A percentile compares a stretch with the other conserved stretches of the same genome.
These are phyloP conservation scores for Zangia roseola DNA, from an alignment of 768 basidiomycete genomes.

Conservation along the genomic window DNA sequence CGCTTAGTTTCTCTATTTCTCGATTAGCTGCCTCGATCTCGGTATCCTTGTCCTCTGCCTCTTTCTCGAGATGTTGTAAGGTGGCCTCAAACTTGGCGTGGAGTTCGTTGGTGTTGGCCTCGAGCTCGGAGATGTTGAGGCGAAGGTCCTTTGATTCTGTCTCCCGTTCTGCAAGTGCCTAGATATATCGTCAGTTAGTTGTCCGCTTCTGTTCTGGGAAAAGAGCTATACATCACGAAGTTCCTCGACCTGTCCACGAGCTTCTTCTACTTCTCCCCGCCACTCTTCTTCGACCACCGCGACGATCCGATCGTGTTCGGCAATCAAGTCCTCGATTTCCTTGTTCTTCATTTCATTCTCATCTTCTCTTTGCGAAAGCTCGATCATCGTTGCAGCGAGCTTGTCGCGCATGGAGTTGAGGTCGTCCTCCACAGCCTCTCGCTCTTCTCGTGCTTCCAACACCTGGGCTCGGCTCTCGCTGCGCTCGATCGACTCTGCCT, in stretches of 20 bases:
- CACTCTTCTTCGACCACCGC: slow-evolving; percentile 79
- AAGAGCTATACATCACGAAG: slow-evolving; percentile 58
- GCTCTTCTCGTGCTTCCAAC: slow-evolving; percentile 68
- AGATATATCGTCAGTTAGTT: slow-evolving; percentile 5
- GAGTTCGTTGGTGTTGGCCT: slow-evolving; percentile 66
- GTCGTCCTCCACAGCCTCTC: slow-evolving; percentile 78
- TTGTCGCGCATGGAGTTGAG: slow-evolving; percentile 72
- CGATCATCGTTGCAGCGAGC: slow-evolving; percentile 77
- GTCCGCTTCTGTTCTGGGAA: background rate
- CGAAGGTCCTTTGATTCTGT: slow-evolving; percentile 74
- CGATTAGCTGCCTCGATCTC: slow-evolving; percentile 72
- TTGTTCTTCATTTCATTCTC: slow-evolving; percentile 76
- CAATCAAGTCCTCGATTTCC: slow-evolving; percentile 77
- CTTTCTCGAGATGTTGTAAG: slow-evolving; percentile 72
- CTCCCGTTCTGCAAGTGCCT: slow-evolving; percentile 80
- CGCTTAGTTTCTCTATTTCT: slow-evolving; percentile 78
- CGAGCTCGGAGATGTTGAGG: slow-evolving; percentile 71
- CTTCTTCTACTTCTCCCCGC: slow-evolving; percentile 85
- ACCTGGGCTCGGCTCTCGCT: slow-evolving; percentile 72
- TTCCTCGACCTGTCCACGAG: slow-evolving; percentile 75
- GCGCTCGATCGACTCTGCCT: slow-evolving; percentile 65
- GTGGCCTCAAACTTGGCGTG: slow-evolving; percentile 74
- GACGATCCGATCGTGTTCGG: slow-evolving; percentile 71
- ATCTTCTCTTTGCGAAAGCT: slow-evolving; percentile 83
- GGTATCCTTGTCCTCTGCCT: slow-evolving; percentile 75